Evolutionary conservation across 371 early-diverging fungal species (phyloP).

Genomic region (Rhizopus sp.): DNA sequence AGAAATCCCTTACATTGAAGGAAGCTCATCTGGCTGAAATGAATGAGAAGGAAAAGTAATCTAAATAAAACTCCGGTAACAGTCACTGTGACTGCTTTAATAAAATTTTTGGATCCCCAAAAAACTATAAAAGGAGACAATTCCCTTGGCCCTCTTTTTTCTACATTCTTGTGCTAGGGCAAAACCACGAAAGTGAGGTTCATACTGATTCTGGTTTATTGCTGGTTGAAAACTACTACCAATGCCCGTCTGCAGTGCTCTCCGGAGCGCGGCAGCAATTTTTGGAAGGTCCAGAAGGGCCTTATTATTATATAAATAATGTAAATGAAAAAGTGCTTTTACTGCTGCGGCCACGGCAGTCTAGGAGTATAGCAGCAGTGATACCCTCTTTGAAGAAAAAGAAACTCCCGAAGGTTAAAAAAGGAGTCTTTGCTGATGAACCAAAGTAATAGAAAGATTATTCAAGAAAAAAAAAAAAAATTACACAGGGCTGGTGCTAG

Average conservation of each 20-base stretch:
- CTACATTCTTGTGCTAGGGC: conserved; percentile 60
- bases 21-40: conserved; percentile 51
- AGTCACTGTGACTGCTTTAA: conserved; percentile 11
- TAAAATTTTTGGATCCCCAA: background rate
- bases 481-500: too few species aligned
- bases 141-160: conserved; percentile 29
- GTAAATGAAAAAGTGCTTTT: conserved; percentile 26
- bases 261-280: conserved; percentile 51
- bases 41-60: conserved; percentile 30
- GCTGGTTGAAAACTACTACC: conserved; percentile 66
- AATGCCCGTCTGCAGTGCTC: conserved; percentile 55
- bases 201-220: conserved; percentile 60
- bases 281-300: conserved; percentile 47
- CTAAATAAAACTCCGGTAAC: background rate
- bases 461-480: conserved; percentile 3
- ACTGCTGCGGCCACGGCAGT: background rate
- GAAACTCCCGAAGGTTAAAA: too few species aligned
- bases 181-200: conserved; percentile 61
- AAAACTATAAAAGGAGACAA: conserved; percentile 36
- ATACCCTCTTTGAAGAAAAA: too few species aligned
- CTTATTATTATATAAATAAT: conserved; percentile 24
- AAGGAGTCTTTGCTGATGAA: too few species aligned
- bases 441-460: too few species aligned
- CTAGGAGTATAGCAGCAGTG: too few species aligned
- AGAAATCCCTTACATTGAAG: conserved; percentile 43